Evolutionary conservation across 495 filamentous ascomycete genomes (phyloP), one percentile per base, ranked within the genome.

Genomic region (Thermothielavioides terrestris): DNA sequence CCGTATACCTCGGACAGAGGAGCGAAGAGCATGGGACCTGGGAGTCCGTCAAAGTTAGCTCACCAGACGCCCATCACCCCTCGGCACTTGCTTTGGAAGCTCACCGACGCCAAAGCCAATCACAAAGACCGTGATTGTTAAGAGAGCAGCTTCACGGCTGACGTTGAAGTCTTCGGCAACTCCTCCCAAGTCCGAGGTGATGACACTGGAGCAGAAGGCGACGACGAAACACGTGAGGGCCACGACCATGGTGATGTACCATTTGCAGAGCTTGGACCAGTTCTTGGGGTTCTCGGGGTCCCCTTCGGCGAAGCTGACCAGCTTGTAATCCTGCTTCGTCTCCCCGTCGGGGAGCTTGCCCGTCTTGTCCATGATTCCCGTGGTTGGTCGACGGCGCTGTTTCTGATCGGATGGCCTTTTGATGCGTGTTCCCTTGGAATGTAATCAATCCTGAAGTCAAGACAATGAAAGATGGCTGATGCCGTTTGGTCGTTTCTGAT

Each of bases 1-100:
- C 87, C 87, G 25, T 81, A 61, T 44, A 90, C 72, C 61, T 90
- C 86, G 10, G 79, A 84, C 46, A 89, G 63, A 0, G 88, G 87
- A 21, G 87, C 86, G 59, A 90, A 94, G 12, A 70, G 72, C 85
- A 90, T 85, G n/a, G 88, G 87, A 3, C 59, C 58, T 61, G 18
- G 9, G 3, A 9, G 8, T 0, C 3, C 12, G 26, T 36, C 21
- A 41, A 20, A n/a, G n/a, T n/a, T n/a, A n/a, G n/a, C n/a, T n/a
- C n/a, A n/a, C n/a, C n/a, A n/a, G n/a, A n/a, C n/a, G n/a, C n/a
- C n/a, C n/a, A n/a, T n/a, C n/a, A n/a, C n/a, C n/a, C n/a, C n/a
- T n/a, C n/a, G n/a, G n/a, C n/a, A n/a, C n/a, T n/a, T n/a, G n/a
- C n/a, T n/a, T n/a, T n/a, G 21, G 20, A 15, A 36, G 55, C 58